Percentiles rank a stretch among this genome's conserved stretches.
Evolutionary conservation across 345 rosid species (phyloP).

Genomic region (Tarenaya hassleriana): DNA sequence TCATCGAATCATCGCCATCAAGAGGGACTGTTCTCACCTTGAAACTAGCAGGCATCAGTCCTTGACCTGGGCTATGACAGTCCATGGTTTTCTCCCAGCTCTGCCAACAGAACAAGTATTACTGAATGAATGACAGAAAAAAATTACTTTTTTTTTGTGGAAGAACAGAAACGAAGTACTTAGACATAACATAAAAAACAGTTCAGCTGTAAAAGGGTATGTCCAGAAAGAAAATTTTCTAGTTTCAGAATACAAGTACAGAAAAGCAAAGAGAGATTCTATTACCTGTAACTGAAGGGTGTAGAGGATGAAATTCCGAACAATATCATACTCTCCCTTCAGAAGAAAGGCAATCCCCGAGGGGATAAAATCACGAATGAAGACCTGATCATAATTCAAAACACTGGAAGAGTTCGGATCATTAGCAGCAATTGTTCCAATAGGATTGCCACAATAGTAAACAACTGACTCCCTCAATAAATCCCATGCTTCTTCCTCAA

Average conservation of each 20-base stretch:
- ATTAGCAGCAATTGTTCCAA: slow-evolving; percentile 93
- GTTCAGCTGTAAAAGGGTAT: neutral
- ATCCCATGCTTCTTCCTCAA: slow-evolving; percentile 92
- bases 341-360: slow-evolving; percentile 89
- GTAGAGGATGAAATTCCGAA: slow-evolving; percentile 79
- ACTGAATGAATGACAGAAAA: neutral
- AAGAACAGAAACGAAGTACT: slow-evolving; percentile 2
- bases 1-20: slow-evolving; percentile 72
- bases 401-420: slow-evolving; percentile 59
- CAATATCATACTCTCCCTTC: slow-evolving; percentile 89
- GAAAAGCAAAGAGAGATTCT: slow-evolving; percentile 1
- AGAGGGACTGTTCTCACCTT: slow-evolving; percentile 82
- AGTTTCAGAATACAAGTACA: neutral
- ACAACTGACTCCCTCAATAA: slow-evolving; percentile 63
- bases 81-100: slow-evolving; percentile 99
- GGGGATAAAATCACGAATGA: slow-evolving; percentile 89
- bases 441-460: slow-evolving; percentile 72
- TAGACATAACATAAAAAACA: neutral
- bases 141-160: neutral
- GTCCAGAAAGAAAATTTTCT: neutral
- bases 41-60: slow-evolving; percentile 95
- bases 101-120: slow-evolving; percentile 30
- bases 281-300: slow-evolving; percentile 92
- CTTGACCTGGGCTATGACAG: slow-evolving; percentile 94
- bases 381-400: slow-evolving; percentile 87